phyloP scores from a whole-genome alignment of 2,329 filamentous ascomycete species.

The Venturia aucupariae region DNA sequence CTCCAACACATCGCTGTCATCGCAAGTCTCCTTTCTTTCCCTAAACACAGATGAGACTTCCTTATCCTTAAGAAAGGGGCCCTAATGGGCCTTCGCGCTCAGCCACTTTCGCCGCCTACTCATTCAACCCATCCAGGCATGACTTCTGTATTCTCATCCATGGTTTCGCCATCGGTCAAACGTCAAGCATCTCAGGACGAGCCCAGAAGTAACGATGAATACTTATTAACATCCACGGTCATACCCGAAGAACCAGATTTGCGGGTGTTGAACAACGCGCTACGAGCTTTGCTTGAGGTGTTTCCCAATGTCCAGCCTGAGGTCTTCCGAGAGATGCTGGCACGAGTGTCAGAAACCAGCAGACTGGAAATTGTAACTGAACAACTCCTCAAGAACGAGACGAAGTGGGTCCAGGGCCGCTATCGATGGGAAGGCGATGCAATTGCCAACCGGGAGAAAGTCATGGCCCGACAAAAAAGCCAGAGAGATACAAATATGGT shows the following conservation, averaged over 20 bases:
- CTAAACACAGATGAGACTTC: neutral
- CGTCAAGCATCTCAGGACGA: neutral
- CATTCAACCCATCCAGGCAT: neutral
- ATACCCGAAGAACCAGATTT: slow-evolving; percentile 50
- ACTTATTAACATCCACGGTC: neutral
- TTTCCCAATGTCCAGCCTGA: slow-evolving; percentile 77
- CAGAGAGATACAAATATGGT: slow-evolving; percentile 17
- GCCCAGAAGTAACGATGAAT: neutral
- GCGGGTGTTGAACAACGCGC: slow-evolving; percentile 58
- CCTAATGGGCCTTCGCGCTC: neutral
- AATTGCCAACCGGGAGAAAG: slow-evolving; percentile 17
- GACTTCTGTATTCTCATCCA: slow-evolving; percentile 8
- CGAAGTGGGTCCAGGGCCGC: slow-evolving; percentile 61
- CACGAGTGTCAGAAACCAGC: slow-evolving; percentile 66
- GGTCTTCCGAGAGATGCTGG: slow-evolving; percentile 73
- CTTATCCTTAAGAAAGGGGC: too few species aligned
- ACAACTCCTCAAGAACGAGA: slow-evolving; percentile 61
- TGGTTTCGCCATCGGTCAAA: neutral
- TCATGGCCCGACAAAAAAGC: slow-evolving; percentile 2
- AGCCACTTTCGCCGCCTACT: neutral
- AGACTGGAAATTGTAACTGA: slow-evolving; percentile 69
- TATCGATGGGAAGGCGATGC: slow-evolving; percentile 29
- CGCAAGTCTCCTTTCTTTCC: neutral
- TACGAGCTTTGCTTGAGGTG: slow-evolving; percentile 59
- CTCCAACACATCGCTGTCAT: neutral